Percentiles rank a stretch among this genome's conserved stretches.
Evolutionary conservation across 179 eudicot species (phyloP).

Genomic region (Silene vulgaris): DNA sequence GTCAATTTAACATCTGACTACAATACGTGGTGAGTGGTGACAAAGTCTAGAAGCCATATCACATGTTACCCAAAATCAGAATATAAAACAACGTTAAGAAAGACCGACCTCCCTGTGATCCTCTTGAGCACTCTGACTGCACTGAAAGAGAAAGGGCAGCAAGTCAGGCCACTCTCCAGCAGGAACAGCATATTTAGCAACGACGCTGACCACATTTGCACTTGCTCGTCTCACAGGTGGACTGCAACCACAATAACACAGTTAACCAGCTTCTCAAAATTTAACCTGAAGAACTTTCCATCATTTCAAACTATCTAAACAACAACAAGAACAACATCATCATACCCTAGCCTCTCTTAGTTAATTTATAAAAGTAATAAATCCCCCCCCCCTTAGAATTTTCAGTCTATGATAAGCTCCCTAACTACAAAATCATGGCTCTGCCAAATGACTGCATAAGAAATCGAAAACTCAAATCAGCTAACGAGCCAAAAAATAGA

Average conservation of each 20-base stretch:
- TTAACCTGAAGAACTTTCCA: not conserved
- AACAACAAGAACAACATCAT: not conserved
- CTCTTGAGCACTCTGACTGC: slow-evolving; percentile 94
- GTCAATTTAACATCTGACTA: not conserved
- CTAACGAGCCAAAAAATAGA: not conserved
- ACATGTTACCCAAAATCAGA: not conserved
- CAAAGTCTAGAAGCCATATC: not conserved
- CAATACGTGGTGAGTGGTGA: not conserved
- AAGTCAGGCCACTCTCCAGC: slow-evolving; percentile 97
- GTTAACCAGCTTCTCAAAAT: not conserved
- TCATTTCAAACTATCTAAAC: not conserved
- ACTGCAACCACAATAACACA: slow-evolving; percentile 37
- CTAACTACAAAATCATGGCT: not conserved
- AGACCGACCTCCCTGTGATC: slow-evolving; percentile 78
- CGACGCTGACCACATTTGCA: slow-evolving; percentile 89
- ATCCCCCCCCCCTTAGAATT: not conserved
- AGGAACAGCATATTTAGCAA: slow-evolving; percentile 97
- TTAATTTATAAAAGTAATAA: too few relatives aligned
- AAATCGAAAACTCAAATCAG: not conserved
- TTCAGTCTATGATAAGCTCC: not conserved
- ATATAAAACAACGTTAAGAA: not conserved
- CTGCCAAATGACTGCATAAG: not conserved
- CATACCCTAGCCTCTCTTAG: not conserved
- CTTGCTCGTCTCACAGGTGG: slow-evolving; percentile 96
- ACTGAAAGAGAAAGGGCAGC: slow-evolving; percentile 87